Base-by-base conservation (phyloP, 345 rosid species). In the Gossypium longicalyx region DNA sequence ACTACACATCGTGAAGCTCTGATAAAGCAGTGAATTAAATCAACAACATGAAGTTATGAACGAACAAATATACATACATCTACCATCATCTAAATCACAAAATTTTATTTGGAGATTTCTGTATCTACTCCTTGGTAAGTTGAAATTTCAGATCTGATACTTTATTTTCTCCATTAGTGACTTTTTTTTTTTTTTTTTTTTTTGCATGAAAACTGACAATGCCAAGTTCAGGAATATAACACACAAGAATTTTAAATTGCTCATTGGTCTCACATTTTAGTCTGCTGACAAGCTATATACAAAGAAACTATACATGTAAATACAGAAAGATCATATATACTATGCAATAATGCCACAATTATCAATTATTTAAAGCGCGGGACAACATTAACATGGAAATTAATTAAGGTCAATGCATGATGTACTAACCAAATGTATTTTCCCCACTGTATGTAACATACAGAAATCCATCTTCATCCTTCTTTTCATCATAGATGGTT, bases 401-500 rank as follows among this genome's bases (percentile, higher is more conserved):
- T 8, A 56, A 9, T 56, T 67, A 57, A 52, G 66, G 16, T 49
- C 59, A 62, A 15, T 34, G 75, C 75, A 62, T 57, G 53, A 69
- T 53, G 64, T 29, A 15, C 72, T 49, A 74, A 72, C 97, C 97
- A 60, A 92, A 92, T 44, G 96, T 88, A 83, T 92, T 92, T 79
- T 90, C 97, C 19, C 97, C 97, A 43, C 96, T 90, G 86, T 92
- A 92, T 20, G 94, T 86, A 70, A 90, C 90, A 64, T 92, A 90
- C 54, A 93, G 89, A 80, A 93, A 93, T 44, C 94, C 97, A 52
- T 93, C 97, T 64, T 83, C 93, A 61, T 93, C 96, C 78, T 88
- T 89, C 81, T 90, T 89, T 69, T 93, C 94, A 56, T 89, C 94
- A 12, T 93, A 93, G 70, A 90, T 87, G 62, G 93, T 69, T 64